A percentile compares a stretch with the other conserved stretches of the same genome.
Conservation (phyloP, 805 yeast genomes). For the Hanseniaspora valbyensis region DNA sequence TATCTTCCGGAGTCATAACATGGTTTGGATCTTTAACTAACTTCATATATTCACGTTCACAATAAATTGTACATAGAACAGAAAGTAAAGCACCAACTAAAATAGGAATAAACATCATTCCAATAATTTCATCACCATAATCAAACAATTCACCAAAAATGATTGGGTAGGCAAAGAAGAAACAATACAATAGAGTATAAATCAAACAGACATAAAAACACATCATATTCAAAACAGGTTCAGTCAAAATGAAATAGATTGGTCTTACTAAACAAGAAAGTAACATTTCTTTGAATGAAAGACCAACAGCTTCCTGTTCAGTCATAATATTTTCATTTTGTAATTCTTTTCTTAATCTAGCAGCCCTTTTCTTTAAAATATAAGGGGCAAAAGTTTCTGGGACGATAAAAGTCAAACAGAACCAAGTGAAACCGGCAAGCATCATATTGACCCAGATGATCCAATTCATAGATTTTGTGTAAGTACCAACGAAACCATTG, state of each 20-base stretch:
- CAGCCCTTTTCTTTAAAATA: conserved; percentile 57
- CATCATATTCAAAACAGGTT: conserved; percentile 75
- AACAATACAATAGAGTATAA: conserved; percentile 82
- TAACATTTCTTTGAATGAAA: conserved; percentile 57
- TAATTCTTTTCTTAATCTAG: conserved; percentile 58
- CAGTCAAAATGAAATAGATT: conserved; percentile 60
- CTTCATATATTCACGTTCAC: conserved; percentile 52
- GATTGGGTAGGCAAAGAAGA: conserved; percentile 91
- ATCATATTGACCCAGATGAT: conserved; percentile 90
- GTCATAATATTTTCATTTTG: conserved; percentile 81
- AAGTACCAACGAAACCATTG: conserved; percentile 71
- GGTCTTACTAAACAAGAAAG: conserved; percentile 71
- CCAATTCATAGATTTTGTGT: conserved; percentile 55
- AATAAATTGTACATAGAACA: conserved; percentile 56
- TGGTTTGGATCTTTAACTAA: conserved; percentile 38
- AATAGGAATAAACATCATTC: conserved; percentile 83
- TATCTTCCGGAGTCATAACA: conserved; percentile 54
- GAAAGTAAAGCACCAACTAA: conserved; percentile 76
- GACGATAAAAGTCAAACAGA: conserved; percentile 41
- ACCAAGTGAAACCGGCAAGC: conserved; percentile 77
- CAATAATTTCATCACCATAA: conserved; percentile 65
- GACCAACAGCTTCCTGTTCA: conserved; percentile 77
- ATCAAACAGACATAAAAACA: conserved; percentile 80
- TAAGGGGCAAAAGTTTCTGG: conserved; percentile 94
- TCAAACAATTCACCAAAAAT: conserved; percentile 69